Base-by-base conservation (phyloP, 805 yeast species). In the Kodamaea restingae region DNA sequence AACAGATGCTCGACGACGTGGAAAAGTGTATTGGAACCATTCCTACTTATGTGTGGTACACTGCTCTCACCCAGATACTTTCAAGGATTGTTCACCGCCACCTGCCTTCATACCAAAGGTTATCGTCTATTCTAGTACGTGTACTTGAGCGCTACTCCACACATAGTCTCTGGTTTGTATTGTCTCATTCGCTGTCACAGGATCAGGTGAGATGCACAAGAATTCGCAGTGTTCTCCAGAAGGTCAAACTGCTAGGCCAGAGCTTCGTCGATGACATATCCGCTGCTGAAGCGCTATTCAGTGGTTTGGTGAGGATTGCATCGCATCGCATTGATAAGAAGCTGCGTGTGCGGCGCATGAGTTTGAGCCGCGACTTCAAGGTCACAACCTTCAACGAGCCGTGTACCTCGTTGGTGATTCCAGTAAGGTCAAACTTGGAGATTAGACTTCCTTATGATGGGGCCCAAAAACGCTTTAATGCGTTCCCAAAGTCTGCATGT, bases 111-210 rank as follows among this genome's bases (percentile, higher is more conserved):
- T 74, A 71, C 20, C 71, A 69, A 1, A 60, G 80, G 15, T 68
- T 93, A 11, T 59, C 73, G 38, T 60, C 65, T n/a, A 75, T 91
- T 15, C 64, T 90, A 8, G 63, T 74, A 10, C 61, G 68, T 10
- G 70, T 91, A 9, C 70, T 83, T 0, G 61, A 63, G 21, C 68
- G 75, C 17, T 93, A 88, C 55, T 96, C 97, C 0, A 74, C 77
- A 12, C 91, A 87, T 44, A 78, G 90, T 15, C 64, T 93, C n/a
- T 93, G 97, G 95, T 78, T 83, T 8, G 78, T 86, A 1, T 65
- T 84, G 28, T 81, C 91, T 0, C 81, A 86, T 46, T 64, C 72
- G 3, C 79, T 81, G 39, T 86, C 95, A 0, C 61, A 61, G 32
- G 72, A 67, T 38, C 35, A 39, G 2, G 34, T 44, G 4, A 51